These are phyloP conservation scores for Pascua sp. DNA, from an alignment of 1,284 basidiomycete species.

Conservation along the genomic window DNA sequence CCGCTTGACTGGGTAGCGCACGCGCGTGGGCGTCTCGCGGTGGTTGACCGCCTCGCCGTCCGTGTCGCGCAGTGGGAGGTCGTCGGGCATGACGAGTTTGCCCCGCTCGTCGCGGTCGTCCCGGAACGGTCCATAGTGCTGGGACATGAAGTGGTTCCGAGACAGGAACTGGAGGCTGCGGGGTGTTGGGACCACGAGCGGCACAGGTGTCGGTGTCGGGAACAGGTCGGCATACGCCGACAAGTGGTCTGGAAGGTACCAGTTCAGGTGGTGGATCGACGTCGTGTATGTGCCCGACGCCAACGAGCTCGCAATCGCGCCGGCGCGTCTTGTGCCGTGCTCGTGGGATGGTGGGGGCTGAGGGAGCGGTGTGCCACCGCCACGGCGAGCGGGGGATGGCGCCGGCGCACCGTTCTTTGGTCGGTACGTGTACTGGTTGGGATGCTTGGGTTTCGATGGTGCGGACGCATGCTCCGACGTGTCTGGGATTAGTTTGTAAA, in stretches of 20 bases:
- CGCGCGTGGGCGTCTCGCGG: constrained; percentile 81
- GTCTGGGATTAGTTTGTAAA: constrained; percentile 4
- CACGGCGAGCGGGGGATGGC: constrained; percentile 22
- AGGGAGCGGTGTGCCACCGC: constrained; percentile 23
- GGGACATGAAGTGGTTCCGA: constrained; percentile 37
- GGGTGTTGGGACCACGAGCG: constrained; percentile 63
- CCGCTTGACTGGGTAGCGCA: constrained; percentile 89
- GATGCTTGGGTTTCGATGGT: constrained; percentile 49
- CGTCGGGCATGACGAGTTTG: constrained; percentile 31
- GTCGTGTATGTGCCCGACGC: constrained; percentile 29
- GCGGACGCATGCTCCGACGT: constrained; percentile 7
- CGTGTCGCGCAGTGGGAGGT: constrained; percentile 25
- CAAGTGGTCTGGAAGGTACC: constrained; percentile 92
- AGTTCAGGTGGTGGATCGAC: constrained; percentile 55
- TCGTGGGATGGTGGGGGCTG: constrained; percentile 34
- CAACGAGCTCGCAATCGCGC: constrained; percentile 32
- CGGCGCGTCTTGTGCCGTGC: constrained; percentile 48
- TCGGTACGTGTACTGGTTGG: constrained; percentile 61
- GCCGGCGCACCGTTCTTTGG: constrained; percentile 44
- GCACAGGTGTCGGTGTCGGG: constrained; percentile 67
- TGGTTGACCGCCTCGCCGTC: constrained; percentile 46
- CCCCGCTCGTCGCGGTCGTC: constrained; percentile 36
- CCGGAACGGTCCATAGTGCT: constrained; percentile 36
- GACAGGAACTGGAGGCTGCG: constrained; percentile 30
- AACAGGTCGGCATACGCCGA: constrained; percentile 80